These are phyloP conservation scores for Pythium biforme DNA, from an alignment of 352 stramenopile genomes.

Conservation along the genomic window DNA sequence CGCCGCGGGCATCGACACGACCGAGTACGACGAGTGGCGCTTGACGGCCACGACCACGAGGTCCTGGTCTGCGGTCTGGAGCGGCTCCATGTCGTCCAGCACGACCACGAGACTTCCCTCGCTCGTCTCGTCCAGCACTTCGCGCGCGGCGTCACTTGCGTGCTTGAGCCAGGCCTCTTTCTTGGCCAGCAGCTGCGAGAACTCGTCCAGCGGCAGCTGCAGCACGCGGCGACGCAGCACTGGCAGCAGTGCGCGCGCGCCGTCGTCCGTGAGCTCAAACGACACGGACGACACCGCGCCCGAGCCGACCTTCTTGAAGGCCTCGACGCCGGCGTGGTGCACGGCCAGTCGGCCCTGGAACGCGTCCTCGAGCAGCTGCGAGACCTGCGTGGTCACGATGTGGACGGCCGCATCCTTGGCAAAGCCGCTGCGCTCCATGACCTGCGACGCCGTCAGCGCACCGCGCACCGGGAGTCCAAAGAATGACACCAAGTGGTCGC, in stretches of 20 bases:
- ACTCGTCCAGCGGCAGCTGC: constrained; percentile 61
- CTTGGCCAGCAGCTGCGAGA: constrained; percentile 53
- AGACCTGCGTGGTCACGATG: constrained; percentile 55
- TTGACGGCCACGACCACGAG: constrained; percentile 63
- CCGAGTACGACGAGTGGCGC: constrained; percentile 77
- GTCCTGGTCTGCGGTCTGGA: constrained; percentile 72
- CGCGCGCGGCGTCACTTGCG: constrained; percentile 50
- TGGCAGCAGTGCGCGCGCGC: constrained; percentile 54
- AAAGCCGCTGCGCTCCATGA: constrained; percentile 69
- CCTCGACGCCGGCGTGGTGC: constrained; percentile 64
- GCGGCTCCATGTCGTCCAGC: constrained; percentile 80
- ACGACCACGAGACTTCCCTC: constrained; percentile 66
- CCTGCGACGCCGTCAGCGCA: constrained; percentile 20
- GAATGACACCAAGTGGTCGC: constrained; percentile 39
- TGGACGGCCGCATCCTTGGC: constrained; percentile 70
- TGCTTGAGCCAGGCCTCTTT: constrained; percentile 81
- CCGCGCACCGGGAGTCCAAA: constrained; percentile 33
- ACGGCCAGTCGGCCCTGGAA: constrained; percentile 53
- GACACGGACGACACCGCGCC: neutral
- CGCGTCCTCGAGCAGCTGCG: constrained; percentile 34
- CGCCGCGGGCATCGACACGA: constrained; percentile 53
- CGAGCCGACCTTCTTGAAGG: constrained; percentile 26
- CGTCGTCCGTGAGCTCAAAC: constrained; percentile 67
- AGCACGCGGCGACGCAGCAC: constrained; percentile 46
- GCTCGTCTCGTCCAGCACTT: constrained; percentile 44